Evolutionary conservation across 495 filamentous ascomycete genomes (phyloP), one percentile per base, ranked within the genome.

Genomic region (Annulohypoxylon bovei): DNA sequence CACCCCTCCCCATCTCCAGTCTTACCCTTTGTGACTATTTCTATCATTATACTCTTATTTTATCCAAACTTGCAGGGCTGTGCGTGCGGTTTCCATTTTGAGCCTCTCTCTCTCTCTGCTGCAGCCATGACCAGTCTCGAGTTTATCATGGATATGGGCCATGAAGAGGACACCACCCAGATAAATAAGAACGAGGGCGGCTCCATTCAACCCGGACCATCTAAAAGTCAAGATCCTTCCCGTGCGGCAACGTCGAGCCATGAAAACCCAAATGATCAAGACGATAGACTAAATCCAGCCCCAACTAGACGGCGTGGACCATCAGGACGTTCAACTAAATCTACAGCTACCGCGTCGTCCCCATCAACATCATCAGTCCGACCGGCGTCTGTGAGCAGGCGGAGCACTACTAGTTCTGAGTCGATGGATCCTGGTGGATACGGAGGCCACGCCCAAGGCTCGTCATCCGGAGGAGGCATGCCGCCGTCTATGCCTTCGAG

Each of bases 111-210:
- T n/a, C n/a, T n/a, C n/a, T n/a, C 20, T 46, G 40, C 40, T 70
- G 64, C 73, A 76, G 72, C 77, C 74, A 85, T 85, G 83, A 76
- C 81, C 68, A 82, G 79, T 67, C 75, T 85, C 50, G 81, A 76
- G 57, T 81, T 81, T 63, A 85, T 85, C 58, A 83, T 85, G 81
- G 80, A 84, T 73, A 76, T 79, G 67, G 67, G 52, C 67, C 69
- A 71, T 42, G 81, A 82, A 52, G 81, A 84, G 30, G 71, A 69
- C 47, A 69, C 74, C 47, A 66, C 71, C 58, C 73, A 74, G 62
- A 70, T 68, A 68, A 73, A 74, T 76, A 78, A 75, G 72, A 76
- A 74, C 66, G 67, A 69, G 53, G 66, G 66, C 40, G 72, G 67
- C 49, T 67, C 75, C 46, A 76, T 73, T 65, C 49, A 65, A 73